These are phyloP conservation scores for Yamadazyma diddensiae DNA, from an alignment of 1,139 yeast species.

Conservation along the genomic window DNA sequence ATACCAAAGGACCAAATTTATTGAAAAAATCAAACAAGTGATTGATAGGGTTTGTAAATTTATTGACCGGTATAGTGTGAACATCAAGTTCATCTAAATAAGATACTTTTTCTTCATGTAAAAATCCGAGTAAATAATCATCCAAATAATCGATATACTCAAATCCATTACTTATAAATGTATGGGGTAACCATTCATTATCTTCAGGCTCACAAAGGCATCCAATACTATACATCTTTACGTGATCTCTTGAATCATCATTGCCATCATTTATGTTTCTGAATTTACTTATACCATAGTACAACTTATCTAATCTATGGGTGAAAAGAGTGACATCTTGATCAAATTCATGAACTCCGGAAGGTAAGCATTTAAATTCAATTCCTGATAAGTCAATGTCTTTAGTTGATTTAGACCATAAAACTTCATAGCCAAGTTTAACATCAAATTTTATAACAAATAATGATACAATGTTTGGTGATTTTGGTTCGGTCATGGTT, in stretches of 20 bases:
- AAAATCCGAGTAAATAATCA: constrained; percentile 35
- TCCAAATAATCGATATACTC: constrained; percentile 52
- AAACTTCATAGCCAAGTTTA: constrained; percentile 56
- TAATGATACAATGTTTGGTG: constrained; percentile 42
- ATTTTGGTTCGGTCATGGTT: constrained; percentile 10
- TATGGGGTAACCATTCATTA: constrained; percentile 50
- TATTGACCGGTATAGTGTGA: constrained; percentile 3
- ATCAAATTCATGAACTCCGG: constrained; percentile 70
- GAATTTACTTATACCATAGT: constrained; percentile 39
- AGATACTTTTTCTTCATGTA: constrained; percentile 23
- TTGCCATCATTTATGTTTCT: constrained; percentile 21
- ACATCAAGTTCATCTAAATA: constrained; percentile 21
- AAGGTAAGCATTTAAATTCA: constrained; percentile 76
- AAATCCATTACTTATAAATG: constrained; percentile 52
- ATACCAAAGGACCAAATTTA: constrained; percentile 68
- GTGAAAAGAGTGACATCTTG: constrained; percentile 44
- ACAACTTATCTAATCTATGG: constrained; percentile 28
- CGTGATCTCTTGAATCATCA: constrained; percentile 43
- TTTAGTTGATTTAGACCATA: constrained; percentile 44
- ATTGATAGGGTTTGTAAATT: constrained; percentile 8
- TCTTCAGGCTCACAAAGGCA: constrained; percentile 47
- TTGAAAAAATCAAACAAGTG: constrained; percentile 46
- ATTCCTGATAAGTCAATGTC: constrained; percentile 35
- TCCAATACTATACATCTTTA: constrained; percentile 66
- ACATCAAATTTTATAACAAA: constrained; percentile 66